Evolutionary conservation across 2,329 filamentous ascomycete species (phyloP).

Genomic region (Diplodia corticola): DNA sequence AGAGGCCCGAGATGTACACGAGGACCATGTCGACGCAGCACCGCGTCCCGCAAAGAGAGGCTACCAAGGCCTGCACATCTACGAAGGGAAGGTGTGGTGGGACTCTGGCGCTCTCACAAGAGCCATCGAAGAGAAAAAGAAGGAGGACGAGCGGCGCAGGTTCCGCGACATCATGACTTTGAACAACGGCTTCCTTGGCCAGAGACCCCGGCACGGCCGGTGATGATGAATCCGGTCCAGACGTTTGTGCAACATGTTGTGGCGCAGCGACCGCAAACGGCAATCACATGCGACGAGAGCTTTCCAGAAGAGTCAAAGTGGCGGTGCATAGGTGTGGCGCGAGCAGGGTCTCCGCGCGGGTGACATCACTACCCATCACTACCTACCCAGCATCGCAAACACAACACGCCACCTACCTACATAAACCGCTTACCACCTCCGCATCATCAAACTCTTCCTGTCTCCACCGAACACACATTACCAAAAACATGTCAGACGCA

Average conservation of each 20-base stretch:
- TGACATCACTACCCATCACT: slow-evolving; percentile 8
- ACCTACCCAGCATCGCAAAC: too few species aligned
- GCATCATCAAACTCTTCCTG: not conserved
- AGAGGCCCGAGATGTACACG: not conserved
- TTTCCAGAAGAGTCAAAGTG: not conserved
- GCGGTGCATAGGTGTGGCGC: slow-evolving; percentile 8
- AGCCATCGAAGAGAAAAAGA: slow-evolving; percentile 8
- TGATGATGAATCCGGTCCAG: not conserved
- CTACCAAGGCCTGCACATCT: slow-evolving; percentile 20
- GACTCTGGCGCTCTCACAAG: slow-evolving; percentile 12
- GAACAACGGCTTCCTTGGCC: slow-evolving; percentile 20
- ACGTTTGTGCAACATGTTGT: too few species aligned
- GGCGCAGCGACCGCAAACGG: not conserved
- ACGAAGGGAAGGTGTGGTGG: slow-evolving; percentile 19
- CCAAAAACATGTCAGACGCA: slow-evolving; percentile 1
- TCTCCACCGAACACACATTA: not conserved
- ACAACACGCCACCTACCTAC: not conserved
- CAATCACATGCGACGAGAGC: not conserved
- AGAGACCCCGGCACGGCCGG: slow-evolving; percentile 1
- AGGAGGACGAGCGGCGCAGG: slow-evolving; percentile 14
- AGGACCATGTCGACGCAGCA: not conserved
- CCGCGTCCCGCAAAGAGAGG: not conserved
- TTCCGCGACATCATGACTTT: slow-evolving; percentile 13
- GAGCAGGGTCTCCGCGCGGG: too few species aligned
- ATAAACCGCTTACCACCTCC: too few species aligned